Conservation (phyloP, 345 rosid genomes). For the Hypericum androsaemum region DNA sequence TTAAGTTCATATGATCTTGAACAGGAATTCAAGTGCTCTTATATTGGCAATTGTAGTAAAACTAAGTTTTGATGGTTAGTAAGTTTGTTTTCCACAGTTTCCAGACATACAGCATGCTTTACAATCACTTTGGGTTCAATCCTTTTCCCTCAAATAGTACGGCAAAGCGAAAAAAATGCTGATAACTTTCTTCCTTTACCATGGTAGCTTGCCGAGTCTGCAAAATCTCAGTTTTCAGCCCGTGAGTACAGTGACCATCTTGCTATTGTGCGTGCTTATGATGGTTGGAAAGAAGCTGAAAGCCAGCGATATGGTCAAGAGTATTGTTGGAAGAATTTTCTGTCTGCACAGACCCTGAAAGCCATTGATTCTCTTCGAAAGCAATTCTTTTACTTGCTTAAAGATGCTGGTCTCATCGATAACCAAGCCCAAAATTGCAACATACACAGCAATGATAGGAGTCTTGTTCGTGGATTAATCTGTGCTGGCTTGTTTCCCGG, state of each 20-base stretch:
- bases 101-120: too few relatives aligned
- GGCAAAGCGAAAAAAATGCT: not conserved
- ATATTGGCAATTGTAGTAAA: too few relatives aligned
- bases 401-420: slow-evolving; percentile 64
- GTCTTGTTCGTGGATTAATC: slow-evolving; percentile 68
- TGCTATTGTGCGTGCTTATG: slow-evolving; percentile 72
- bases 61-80: too few relatives aligned
- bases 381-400: slow-evolving; percentile 72
- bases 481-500: slow-evolving; percentile 96
- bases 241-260: slow-evolving; percentile 75
- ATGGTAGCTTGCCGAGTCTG: slow-evolving; percentile 69
- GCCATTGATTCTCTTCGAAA: slow-evolving; percentile 84
- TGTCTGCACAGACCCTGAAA: slow-evolving; percentile 74
- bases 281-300: slow-evolving; percentile 93
- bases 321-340: slow-evolving; percentile 88
- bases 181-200: not conserved
- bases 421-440: slow-evolving; percentile 36
- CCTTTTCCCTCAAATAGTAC: slow-evolving; percentile 7
- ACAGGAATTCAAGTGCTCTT: too few relatives aligned
- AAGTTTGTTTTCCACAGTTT: too few relatives aligned
- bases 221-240: slow-evolving; percentile 70
- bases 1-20: too few relatives aligned
- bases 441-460: slow-evolving; percentile 56
- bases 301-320: slow-evolving; percentile 62
- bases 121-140: not conserved